phyloP scores from a whole-genome alignment of 129 eudicot species.

The Chrysanthemum makinoi region DNA sequence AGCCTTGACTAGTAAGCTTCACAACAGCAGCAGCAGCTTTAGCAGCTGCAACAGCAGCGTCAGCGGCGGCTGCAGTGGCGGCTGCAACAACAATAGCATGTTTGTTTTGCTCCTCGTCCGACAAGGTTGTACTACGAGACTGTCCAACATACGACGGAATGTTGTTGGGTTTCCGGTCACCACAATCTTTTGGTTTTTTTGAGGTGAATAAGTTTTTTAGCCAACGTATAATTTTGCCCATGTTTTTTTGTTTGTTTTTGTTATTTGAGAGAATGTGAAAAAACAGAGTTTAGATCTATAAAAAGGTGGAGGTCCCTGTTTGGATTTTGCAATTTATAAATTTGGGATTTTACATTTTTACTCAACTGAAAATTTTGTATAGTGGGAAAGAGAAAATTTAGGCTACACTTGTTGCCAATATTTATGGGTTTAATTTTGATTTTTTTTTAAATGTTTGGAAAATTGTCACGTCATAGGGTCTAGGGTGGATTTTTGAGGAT shows the following conservation, averaged over 20 bases:
- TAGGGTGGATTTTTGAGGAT: too few species aligned
- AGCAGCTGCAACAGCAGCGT: conserved; percentile 80
- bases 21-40: conserved; percentile 76
- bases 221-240: conserved; percentile 83
- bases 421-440: not conserved
- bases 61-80: conserved; percentile 84
- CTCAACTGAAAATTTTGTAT: not conserved
- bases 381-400: conserved; percentile 25
- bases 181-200: conserved; percentile 34
- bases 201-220: conserved; percentile 51
- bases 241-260: conserved; percentile 27
- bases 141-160: conserved; percentile 21
- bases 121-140: conserved; percentile 19
- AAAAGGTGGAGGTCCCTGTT: conserved; percentile 27
- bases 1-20: conserved; percentile 61
- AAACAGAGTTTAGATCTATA: conserved; percentile 15
- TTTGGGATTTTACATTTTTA: not conserved
- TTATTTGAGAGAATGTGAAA: conserved; percentile 28
- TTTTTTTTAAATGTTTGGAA: not conserved
- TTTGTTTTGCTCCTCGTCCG: conserved; percentile 36
- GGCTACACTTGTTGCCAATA: conserved; percentile 21
- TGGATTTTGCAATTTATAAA: conserved; percentile 17
- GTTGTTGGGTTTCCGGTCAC: conserved; percentile 32
- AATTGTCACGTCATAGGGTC: too few species aligned
- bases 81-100: conserved; percentile 90